phyloP scores from a whole-genome alignment of 2,329 filamentous ascomycete species.

The Penicillium palitans region DNA sequence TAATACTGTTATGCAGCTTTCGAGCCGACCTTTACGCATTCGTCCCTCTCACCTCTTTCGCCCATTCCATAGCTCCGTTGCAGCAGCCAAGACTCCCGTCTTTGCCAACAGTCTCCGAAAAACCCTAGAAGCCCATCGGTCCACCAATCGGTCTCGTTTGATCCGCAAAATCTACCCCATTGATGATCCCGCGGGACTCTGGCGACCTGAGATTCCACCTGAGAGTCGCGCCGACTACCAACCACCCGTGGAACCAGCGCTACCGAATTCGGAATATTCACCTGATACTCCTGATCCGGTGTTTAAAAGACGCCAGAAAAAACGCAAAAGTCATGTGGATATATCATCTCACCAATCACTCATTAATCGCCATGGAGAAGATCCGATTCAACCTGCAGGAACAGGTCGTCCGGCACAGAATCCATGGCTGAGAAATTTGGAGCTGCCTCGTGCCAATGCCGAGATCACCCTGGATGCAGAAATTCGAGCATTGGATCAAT shows the following conservation, averaged over 20 bases:
- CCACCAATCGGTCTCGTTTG: conserved; percentile 38
- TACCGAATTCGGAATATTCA: not conserved
- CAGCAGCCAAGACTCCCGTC: conserved; percentile 24
- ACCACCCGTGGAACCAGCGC: conserved; percentile 3
- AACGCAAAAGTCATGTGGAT: not conserved
- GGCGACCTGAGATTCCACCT: conserved; percentile 19
- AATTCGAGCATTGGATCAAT: conserved; percentile 48
- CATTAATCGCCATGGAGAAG: not conserved
- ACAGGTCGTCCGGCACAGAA: conserved; percentile 21
- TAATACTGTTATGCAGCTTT: conserved; percentile 29
- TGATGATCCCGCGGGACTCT: conserved; percentile 16
- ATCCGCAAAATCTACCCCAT: conserved; percentile 34
- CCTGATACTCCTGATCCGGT: not conserved
- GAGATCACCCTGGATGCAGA: conserved; percentile 44
- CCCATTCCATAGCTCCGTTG: conserved; percentile 16
- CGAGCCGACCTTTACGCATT: conserved; percentile 11
- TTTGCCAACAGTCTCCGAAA: conserved; percentile 37
- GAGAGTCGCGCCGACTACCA: conserved; percentile 18
- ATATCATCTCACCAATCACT: not conserved
- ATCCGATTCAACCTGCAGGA: conserved; percentile 17
- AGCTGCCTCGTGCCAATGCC: conserved; percentile 27
- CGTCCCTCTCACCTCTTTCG: conserved; percentile 11
- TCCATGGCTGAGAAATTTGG: conserved; percentile 35
- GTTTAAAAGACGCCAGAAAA: conserved; percentile 9
- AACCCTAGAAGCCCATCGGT: conserved; percentile 46